phyloP scores from a whole-genome alignment of 2,329 filamentous ascomycete genomes.

The Phialophora verrucosa region DNA sequence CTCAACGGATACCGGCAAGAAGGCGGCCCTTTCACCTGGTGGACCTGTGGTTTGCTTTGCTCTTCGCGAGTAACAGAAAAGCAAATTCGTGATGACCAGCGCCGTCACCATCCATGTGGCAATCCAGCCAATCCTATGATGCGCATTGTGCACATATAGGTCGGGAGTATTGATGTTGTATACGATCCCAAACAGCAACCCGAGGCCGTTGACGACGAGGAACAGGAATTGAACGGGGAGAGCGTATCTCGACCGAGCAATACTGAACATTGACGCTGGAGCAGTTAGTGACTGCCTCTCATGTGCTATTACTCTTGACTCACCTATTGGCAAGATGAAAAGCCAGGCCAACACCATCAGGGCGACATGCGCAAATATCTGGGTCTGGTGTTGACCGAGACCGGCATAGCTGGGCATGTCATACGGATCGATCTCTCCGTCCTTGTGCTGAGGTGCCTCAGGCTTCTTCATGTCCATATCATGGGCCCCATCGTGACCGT shows the following conservation, averaged over 20 bases:
- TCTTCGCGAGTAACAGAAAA: constrained; percentile 64
- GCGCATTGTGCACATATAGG: constrained; percentile 84
- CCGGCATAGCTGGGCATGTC: constrained; percentile 50
- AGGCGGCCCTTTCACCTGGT: constrained; percentile 60
- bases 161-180: constrained; percentile 85
- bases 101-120: constrained; percentile 72
- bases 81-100: constrained; percentile 72
- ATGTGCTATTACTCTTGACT: constrained; percentile 44
- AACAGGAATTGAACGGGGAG: constrained; percentile 73
- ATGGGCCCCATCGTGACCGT: constrained; percentile 33
- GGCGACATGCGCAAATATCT: constrained; percentile 71
- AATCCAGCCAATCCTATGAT: constrained; percentile 87
- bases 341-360: constrained; percentile 76
- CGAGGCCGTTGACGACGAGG: constrained; percentile 66
- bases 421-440: constrained; percentile 39
- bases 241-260: constrained; percentile 77
- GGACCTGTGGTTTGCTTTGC: constrained; percentile 46
- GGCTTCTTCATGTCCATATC: constrained; percentile 39
- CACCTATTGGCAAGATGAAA: constrained; percentile 73
- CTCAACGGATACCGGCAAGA: constrained; percentile 66
- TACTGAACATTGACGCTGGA: constrained; percentile 81
- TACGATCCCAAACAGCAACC: constrained; percentile 67
- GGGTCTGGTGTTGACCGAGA: constrained; percentile 45
- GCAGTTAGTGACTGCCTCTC: constrained; percentile 26
- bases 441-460: constrained; percentile 28